Conservation (phyloP, 2,329 filamentous ascomycete genomes). For the Penicillium sp. region DNA sequence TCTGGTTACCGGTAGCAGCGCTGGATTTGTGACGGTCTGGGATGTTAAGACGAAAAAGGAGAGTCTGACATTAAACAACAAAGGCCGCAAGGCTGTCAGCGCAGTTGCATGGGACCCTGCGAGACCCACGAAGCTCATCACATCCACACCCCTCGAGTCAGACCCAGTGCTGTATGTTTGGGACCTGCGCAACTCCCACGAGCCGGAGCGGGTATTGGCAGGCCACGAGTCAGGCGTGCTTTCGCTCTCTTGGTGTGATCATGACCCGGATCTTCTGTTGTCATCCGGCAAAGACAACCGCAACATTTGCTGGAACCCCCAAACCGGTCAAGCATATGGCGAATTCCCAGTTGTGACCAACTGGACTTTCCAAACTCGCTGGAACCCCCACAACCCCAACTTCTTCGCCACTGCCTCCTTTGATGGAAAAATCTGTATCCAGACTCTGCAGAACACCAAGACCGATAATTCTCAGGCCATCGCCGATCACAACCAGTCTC, state of each 20-base stretch:
- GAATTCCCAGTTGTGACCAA: slow-evolving; percentile 98
- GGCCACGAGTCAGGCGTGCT: slow-evolving; percentile 95
- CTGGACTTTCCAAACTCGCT: slow-evolving; percentile 95
- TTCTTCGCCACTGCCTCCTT: slow-evolving; percentile 95
- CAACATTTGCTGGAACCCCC: slow-evolving; percentile 94
- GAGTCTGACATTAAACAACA: slow-evolving; percentile 87
- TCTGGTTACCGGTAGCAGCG: slow-evolving; percentile 86
- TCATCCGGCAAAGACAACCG: slow-evolving; percentile 97
- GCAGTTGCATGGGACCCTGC: slow-evolving; percentile 97
- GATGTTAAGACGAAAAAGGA: slow-evolving; percentile 98
- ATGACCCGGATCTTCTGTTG: slow-evolving; percentile 84
- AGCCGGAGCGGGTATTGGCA: slow-evolving; percentile 75
- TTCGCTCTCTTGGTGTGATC: slow-evolving; percentile 91
- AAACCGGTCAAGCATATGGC: slow-evolving; percentile 82
- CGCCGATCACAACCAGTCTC: slow-evolving; percentile 64
- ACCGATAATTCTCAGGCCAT: slow-evolving; percentile 65
- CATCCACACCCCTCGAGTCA: slow-evolving; percentile 85
- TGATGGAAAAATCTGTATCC: slow-evolving; percentile 91
- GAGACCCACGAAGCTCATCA: slow-evolving; percentile 88
- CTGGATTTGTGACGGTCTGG: slow-evolving; percentile 97
- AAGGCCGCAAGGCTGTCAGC: slow-evolving; percentile 87
- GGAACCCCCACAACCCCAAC: slow-evolving; percentile 90
- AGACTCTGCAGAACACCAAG: slow-evolving; percentile 93
- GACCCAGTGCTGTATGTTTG: slow-evolving; percentile 87
- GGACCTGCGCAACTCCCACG: slow-evolving; percentile 95